Evolutionary conservation across 768 basidiomycete genomes (phyloP).

Genomic region (Panaeolus papilionaceus): DNA sequence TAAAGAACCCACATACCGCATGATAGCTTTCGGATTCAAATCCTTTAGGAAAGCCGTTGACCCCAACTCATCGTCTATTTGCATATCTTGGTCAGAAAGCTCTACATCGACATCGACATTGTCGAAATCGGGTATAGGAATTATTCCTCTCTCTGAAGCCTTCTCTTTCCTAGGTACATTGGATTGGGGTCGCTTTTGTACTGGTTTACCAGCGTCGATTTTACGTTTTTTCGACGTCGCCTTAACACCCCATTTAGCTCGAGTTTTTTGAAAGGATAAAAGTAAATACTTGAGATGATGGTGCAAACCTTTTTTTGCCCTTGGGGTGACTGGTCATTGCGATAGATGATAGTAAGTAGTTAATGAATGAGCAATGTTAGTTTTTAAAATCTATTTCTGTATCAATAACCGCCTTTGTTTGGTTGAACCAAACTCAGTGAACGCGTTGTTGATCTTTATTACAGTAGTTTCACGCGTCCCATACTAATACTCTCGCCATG

Average conservation of each 20-base stretch:
- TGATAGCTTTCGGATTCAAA: slow-evolving; percentile 81
- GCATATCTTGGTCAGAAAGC: slow-evolving; percentile 74
- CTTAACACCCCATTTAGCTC: slow-evolving; percentile 28
- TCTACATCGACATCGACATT: slow-evolving; percentile 59
- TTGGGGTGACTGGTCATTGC: slow-evolving; percentile 33
- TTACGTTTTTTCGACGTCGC: slow-evolving; percentile 68
- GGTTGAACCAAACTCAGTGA: slow-evolving; percentile 4
- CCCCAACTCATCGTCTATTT: slow-evolving; percentile 70
- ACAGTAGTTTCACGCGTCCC: slow-evolving; percentile 2
- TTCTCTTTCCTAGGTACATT: slow-evolving; percentile 54
- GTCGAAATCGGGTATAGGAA: slow-evolving; percentile 63
- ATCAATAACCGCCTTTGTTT: slow-evolving; percentile 1
- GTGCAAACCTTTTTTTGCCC: slow-evolving; percentile 40
- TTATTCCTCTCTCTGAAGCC: slow-evolving; percentile 61
- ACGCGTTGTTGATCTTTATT: slow-evolving; percentile 15
- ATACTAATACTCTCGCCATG: slow-evolving; percentile 32
- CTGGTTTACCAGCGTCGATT: slow-evolving; percentile 39
- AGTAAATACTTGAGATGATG: slow-evolving; percentile 33
- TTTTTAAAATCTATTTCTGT: slow-evolving; percentile 1
- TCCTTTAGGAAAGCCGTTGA: slow-evolving; percentile 69
- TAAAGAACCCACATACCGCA: slow-evolving; percentile 57
- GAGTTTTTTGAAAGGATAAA: slow-evolving; percentile 4
- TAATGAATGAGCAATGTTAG: neutral
- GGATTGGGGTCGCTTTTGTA: slow-evolving; percentile 26
- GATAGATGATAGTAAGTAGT: neutral